Percentiles rank a stretch among this genome's conserved stretches.
These are phyloP conservation scores for Lophiotrema nucula DNA, from an alignment of 495 filamentous ascomycete species.

Conservation along the genomic window DNA sequence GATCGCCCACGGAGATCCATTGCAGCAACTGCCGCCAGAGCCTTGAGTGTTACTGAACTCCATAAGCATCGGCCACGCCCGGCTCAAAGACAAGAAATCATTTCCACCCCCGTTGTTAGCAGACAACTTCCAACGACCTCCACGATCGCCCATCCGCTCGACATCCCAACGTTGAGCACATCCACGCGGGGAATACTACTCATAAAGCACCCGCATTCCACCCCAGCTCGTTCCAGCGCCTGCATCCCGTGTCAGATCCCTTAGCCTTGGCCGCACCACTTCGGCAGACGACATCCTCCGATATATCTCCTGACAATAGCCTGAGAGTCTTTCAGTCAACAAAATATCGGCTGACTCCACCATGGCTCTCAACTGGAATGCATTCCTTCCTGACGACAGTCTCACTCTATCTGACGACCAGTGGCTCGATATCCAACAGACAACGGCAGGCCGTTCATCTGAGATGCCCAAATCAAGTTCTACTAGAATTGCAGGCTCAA, in stretches of 20 bases:
- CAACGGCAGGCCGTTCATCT: conserved; percentile 6
- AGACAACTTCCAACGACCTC: too few relatives aligned
- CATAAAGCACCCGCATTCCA: too few relatives aligned
- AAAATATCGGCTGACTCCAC: conserved; percentile 12
- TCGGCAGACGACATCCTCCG: conserved; percentile 1
- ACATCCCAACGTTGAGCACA: neutral
- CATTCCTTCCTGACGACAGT: conserved; percentile 28
- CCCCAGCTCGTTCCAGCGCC: too few relatives aligned
- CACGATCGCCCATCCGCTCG: neutral
- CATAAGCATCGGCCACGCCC: neutral
- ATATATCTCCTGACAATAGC: conserved; percentile 31
- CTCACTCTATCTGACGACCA: conserved; percentile 32
- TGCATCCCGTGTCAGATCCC: conserved; percentile 2
- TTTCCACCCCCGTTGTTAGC: too few relatives aligned
- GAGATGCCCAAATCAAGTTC: conserved; percentile 27
- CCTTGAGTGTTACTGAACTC: neutral
- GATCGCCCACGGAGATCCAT: neutral
- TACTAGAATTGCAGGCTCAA: conserved; percentile 11
- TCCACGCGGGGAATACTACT: too few relatives aligned
- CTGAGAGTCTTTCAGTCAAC: conserved; percentile 12
- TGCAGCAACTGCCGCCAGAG: neutral
- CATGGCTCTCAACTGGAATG: conserved; percentile 35
- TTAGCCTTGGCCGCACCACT: conserved; percentile 11
- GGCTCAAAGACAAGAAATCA: too few relatives aligned
- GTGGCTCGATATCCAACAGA: conserved; percentile 28